A percentile compares a stretch with the other conserved stretches of the same genome.
Conservation (phyloP, 805 yeast genomes). For the Lipomyces mesembrius region DNA sequence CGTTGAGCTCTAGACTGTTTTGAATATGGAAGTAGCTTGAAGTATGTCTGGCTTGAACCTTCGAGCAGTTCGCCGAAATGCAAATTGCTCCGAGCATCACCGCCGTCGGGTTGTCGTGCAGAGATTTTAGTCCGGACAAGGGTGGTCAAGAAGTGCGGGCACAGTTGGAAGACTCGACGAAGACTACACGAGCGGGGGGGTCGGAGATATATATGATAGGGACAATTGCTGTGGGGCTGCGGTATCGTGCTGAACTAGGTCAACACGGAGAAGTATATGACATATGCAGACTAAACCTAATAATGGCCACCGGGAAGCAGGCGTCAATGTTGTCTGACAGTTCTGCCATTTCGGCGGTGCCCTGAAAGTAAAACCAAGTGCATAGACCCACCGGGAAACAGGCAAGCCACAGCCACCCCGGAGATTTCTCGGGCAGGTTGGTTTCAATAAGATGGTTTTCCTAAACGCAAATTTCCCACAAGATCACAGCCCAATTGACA, state of each 20-base stretch:
- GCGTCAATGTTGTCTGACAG: too few relatives aligned
- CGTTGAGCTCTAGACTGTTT: too few relatives aligned
- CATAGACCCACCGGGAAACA: too few relatives aligned
- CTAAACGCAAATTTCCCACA: too few relatives aligned
- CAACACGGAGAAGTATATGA: neutral
- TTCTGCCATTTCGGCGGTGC: too few relatives aligned
- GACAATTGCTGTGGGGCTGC: neutral
- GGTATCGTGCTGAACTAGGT: neutral
- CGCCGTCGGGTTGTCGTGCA: neutral
- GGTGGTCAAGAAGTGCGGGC: neutral
- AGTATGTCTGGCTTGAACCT: neutral
- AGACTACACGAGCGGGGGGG: neutral
- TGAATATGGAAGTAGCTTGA: neutral
- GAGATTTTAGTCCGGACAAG: neutral
- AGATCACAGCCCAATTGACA: too few relatives aligned
- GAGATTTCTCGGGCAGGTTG: too few relatives aligned
- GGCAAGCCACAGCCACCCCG: too few relatives aligned
- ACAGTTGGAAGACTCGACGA: neutral
- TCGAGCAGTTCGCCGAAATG: neutral
- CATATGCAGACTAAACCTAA: constrained; percentile 2
- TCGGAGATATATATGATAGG: neutral
- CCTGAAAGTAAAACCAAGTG: too few relatives aligned
- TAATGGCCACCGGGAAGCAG: neutral
- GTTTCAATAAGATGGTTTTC: too few relatives aligned
- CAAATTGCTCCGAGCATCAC: neutral